Base-by-base conservation (phyloP, 1,139 yeast species). In the Diutina neorugosa region DNA sequence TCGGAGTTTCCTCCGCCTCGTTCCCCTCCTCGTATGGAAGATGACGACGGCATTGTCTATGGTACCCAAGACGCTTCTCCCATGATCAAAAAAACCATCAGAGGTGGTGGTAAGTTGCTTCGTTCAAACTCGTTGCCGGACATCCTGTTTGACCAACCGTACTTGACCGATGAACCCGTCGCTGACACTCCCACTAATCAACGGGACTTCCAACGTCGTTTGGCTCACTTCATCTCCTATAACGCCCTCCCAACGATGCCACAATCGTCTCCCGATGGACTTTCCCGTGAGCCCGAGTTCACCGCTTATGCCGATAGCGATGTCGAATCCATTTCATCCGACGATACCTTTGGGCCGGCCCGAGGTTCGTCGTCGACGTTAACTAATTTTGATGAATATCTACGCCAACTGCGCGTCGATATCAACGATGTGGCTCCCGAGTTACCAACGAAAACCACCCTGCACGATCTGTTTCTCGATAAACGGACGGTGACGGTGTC, bases 391-490 rank as follows among this genome's bases (percentile, higher is more conserved):
- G 50, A 46, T 7, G 40, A 23, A 14, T 46, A 21, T 16, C 21
- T 46, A 3, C 50, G 50, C 12, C 9, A 16, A 9, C 27, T 27
- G 40, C 31, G 50, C 11, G 40, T 46, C 14, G 50, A 46, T 18
- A 16, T 46, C 12, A 21, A 19, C 14, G 50, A 27, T n/a, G 12
- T 46, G 18, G 50, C 50, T 16, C 18, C 27, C 9, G 40, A 46
- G 7, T n/a, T 27, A 8, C 50, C 50, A 4, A 16, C 37, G 3
- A 27, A 25, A 12, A 27, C 40, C 23, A 27, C n/a, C n/a, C 41
- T 27, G 40, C 40, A 25, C 19, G 50, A 46, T 16, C 41, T 27
- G 37, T 46, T 46, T n/a, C 40, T 46, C n/a, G 50, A 46, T 16
- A 46, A 46, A 20, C 40, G 23, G 4, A 46, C 50, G n/a, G 40